These are phyloP conservation scores for Batrachochytrium dendrobatidis DNA, from an alignment of 371 early-diverging fungal species.

Conservation along the genomic window DNA sequence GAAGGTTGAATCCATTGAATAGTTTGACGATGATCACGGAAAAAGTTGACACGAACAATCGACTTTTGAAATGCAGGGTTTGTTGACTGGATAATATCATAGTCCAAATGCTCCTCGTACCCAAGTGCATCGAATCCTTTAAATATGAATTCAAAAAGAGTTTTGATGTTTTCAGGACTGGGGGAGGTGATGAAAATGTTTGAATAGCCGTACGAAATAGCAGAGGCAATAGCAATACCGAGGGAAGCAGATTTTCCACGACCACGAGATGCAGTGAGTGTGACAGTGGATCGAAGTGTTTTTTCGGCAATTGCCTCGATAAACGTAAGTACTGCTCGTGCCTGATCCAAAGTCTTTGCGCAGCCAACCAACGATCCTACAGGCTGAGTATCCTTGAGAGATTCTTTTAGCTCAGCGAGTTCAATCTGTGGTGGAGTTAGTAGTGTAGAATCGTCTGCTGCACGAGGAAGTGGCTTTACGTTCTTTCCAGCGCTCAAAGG, in stretches of 20 bases:
- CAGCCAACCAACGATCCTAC: constrained; percentile 72
- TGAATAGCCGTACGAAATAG: constrained; percentile 96
- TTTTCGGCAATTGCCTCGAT: constrained; percentile 93
- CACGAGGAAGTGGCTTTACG: constrained; percentile 70
- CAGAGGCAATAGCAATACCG: constrained; percentile 94
- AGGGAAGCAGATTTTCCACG: constrained; percentile 99
- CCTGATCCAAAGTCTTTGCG: constrained; percentile 90
- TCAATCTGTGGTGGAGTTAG: constrained; percentile 62
- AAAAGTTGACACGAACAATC: constrained; percentile 91
- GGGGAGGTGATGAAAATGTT: constrained; percentile 98
- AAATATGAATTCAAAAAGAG: constrained; percentile 95
- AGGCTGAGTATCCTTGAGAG: constrained; percentile 80
- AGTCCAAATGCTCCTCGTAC: constrained; percentile 96
- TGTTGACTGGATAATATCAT: constrained; percentile 92
- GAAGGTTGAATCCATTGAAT: constrained; percentile 96
- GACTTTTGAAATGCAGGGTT: constrained; percentile 91
- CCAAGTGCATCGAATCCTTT: constrained; percentile 94
- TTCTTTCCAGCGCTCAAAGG: constrained; percentile 84
- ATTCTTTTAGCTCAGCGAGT: constrained; percentile 70
- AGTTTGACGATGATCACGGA: constrained; percentile 95
- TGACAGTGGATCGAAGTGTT: constrained; percentile 81
- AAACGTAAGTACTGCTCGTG: constrained; percentile 89
- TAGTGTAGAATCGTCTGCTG: constrained; percentile 23
- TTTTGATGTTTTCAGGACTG: constrained; percentile 96
- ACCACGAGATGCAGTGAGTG: constrained; percentile 97